Percentiles rank a stretch among this genome's conserved stretches.
These are phyloP conservation scores for Aurantiochytrium sp. DNA, from an alignment of 108 stramenopile genomes.

Conservation along the genomic window DNA sequence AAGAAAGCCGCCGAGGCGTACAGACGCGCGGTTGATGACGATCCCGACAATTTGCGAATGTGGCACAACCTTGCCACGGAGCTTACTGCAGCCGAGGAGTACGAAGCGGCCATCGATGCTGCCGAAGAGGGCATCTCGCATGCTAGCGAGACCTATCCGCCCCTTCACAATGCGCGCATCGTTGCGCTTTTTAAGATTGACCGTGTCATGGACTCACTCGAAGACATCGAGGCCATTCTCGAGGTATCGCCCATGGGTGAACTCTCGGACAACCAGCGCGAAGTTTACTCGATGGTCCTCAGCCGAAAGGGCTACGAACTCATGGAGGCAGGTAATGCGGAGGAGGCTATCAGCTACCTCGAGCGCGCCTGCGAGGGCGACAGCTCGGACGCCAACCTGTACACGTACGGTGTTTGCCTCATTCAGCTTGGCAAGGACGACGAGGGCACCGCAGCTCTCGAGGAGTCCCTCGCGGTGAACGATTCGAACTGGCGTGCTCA, in stretches of 20 bases:
- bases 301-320: not conserved
- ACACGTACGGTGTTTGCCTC: not conserved
- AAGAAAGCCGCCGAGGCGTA: not conserved
- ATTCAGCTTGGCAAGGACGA: not conserved
- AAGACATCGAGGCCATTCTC: slow-evolving; percentile 4
- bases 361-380: slow-evolving; percentile 15
- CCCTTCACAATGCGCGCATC: slow-evolving; percentile 12
- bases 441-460: not conserved
- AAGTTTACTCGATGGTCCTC: not conserved
- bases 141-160: not conserved
- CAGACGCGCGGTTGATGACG: not conserved
- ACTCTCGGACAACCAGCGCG: not conserved
- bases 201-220: not conserved
- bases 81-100: not conserved
- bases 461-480: not conserved
- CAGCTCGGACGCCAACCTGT: not conserved
- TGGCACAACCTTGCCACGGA: not conserved
- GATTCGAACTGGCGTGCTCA: not conserved
- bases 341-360: not conserved
- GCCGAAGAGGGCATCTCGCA: not conserved
- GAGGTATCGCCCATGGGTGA: not conserved
- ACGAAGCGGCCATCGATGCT: not conserved
- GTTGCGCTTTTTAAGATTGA: not conserved
- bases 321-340: not conserved
- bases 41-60: not conserved